A percentile compares a stretch with the other conserved stretches of the same genome.
Conservation (phyloP, 2,329 filamentous ascomycete species). For the Trichothecium sympodiale region DNA sequence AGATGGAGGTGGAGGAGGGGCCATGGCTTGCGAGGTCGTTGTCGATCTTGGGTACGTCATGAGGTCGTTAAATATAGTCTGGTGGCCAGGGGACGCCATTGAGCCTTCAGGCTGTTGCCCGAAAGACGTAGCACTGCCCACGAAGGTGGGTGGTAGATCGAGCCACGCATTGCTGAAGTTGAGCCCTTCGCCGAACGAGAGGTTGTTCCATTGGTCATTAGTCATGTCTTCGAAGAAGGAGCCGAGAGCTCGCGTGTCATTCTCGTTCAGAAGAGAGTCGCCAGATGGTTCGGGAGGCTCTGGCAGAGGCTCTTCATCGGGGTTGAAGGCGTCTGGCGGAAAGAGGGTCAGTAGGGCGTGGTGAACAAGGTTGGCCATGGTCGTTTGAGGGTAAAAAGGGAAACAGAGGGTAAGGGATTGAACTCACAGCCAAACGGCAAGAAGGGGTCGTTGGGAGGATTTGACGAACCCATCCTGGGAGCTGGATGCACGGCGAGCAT, state of each 20-base stretch:
- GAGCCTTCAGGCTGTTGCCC: slow-evolving; percentile 36
- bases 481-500: slow-evolving; percentile 44
- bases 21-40: slow-evolving; percentile 20
- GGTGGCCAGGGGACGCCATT: slow-evolving; percentile 11
- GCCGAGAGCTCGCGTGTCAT: slow-evolving; percentile 46
- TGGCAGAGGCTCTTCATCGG: slow-evolving; percentile 29
- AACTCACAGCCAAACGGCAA: slow-evolving; percentile 59
- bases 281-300: slow-evolving; percentile 50
- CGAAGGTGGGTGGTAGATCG: slow-evolving; percentile 52
- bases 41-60: slow-evolving; percentile 2
- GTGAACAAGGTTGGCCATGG: neutral
- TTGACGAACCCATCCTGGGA: slow-evolving; percentile 49
- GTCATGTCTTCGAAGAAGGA: slow-evolving; percentile 45
- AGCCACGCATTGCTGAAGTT: slow-evolving; percentile 41
- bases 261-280: slow-evolving; percentile 53
- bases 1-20: slow-evolving; percentile 21
- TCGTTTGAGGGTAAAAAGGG: neutral
- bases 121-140: slow-evolving; percentile 54
- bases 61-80: slow-evolving; percentile 9
- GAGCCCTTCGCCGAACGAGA: slow-evolving; percentile 39
- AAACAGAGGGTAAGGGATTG: neutral
- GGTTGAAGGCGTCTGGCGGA: slow-evolving; percentile 31
- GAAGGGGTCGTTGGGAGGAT: slow-evolving; percentile 38
- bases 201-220: slow-evolving; percentile 36
- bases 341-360: slow-evolving; percentile 14